These are phyloP conservation scores for Setaria viridis DNA, from an alignment of 202 grass and related monocot genomes.

Conservation along the genomic window DNA sequence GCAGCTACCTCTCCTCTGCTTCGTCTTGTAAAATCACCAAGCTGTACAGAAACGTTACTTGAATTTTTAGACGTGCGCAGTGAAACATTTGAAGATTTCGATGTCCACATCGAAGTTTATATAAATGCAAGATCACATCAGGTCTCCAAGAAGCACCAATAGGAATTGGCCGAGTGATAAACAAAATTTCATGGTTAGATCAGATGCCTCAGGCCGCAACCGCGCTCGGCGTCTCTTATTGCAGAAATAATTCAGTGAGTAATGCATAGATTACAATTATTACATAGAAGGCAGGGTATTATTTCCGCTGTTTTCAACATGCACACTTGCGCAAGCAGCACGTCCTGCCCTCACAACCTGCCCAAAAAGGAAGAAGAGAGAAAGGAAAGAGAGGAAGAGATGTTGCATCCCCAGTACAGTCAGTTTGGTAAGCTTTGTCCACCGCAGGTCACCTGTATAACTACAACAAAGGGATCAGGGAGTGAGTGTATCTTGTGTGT, in stretches of 20 bases:
- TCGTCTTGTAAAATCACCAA: not conserved
- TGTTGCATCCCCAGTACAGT: conserved; percentile 44
- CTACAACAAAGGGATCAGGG: conserved; percentile 51
- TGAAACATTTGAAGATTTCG: not conserved
- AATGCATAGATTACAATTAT: conserved; percentile 43
- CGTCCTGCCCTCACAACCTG: conserved; percentile 47
- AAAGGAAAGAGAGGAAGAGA: not conserved
- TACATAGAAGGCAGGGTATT: conserved; percentile 35
- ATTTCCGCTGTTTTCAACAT: conserved; percentile 43
- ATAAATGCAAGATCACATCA: not conserved
- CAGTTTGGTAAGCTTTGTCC: conserved; percentile 47
- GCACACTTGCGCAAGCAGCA: conserved; percentile 42
- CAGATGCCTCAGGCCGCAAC: not conserved
- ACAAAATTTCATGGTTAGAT: not conserved
- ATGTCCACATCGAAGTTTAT: not conserved
- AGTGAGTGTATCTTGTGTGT: conserved; percentile 47
- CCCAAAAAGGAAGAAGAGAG: conserved; percentile 44
- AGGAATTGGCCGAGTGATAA: not conserved
- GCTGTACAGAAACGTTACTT: not conserved
- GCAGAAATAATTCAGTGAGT: conserved; percentile 20
- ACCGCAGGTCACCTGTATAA: conserved; percentile 47
- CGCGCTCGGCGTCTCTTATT: conserved; percentile 27
- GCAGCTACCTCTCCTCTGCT: not conserved
- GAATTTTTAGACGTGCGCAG: not conserved
- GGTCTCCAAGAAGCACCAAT: not conserved